phyloP scores from a whole-genome alignment of 2,329 filamentous ascomycete species.

The Paecilomyces variotii region DNA sequence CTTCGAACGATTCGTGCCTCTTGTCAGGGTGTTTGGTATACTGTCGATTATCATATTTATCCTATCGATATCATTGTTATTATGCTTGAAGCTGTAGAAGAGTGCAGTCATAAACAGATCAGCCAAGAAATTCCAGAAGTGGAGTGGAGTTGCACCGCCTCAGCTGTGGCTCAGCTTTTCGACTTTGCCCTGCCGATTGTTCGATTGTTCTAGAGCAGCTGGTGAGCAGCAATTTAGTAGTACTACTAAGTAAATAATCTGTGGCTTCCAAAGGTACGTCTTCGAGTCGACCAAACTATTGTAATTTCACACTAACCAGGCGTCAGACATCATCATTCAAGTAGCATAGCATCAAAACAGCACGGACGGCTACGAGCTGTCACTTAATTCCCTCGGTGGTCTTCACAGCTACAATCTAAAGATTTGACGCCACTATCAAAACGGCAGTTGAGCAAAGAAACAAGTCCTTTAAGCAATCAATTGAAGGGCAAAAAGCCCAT shows the following conservation, averaged over 20 bases:
- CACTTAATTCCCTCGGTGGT: background rate
- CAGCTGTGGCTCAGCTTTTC: background rate
- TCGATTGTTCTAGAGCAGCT: background rate
- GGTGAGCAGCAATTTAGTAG: background rate
- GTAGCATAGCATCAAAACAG: background rate
- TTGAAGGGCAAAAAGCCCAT: constrained; percentile 2
- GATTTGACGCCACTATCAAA: background rate
- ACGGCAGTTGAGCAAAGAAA: background rate
- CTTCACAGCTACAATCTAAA: background rate
- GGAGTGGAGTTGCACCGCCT: background rate
- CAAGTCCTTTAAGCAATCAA: background rate
- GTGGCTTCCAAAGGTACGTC: background rate
- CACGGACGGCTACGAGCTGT: background rate
- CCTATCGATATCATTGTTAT: background rate
- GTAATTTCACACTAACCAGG: background rate
- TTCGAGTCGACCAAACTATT: background rate
- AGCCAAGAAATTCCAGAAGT: background rate
- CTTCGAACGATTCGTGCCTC: background rate
- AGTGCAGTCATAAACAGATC: no score
- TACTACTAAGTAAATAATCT: background rate
- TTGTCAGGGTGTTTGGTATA: background rate
- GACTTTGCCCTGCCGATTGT: background rate
- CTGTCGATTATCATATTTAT: background rate
- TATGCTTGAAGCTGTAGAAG: no score
- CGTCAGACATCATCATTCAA: background rate